Conservation (phyloP, 495 filamentous ascomycete species). For the Aspergillus olivimuriae region DNA sequence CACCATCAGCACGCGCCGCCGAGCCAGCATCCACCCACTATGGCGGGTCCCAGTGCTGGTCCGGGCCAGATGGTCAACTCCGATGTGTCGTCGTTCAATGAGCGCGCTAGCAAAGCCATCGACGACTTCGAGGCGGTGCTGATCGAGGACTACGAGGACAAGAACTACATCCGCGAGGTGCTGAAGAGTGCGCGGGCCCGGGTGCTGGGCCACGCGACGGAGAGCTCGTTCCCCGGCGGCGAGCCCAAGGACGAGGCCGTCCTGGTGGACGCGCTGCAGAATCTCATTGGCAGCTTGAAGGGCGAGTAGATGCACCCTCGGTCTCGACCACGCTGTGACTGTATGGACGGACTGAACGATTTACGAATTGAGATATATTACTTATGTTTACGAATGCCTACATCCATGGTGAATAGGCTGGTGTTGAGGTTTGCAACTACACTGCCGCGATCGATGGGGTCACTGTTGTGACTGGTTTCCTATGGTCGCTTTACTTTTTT, state of each 20-base stretch:
- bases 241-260: conserved; percentile 43
- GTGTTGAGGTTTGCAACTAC: conserved; percentile 9
- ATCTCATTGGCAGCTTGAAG: conserved; percentile 37
- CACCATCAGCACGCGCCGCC: conserved; percentile 20
- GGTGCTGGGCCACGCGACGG: conserved; percentile 32
- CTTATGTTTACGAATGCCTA: conserved; percentile 14
- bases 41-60: conserved; percentile 34
- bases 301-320: conserved; percentile 18
- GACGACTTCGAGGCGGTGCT: conserved; percentile 44
- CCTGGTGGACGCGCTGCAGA: conserved; percentile 37
- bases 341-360: conserved; percentile 13
- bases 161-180: conserved; percentile 45
- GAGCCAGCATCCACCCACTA: conserved; percentile 18
- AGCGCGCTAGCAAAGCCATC: conserved; percentile 44
- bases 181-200: conserved; percentile 45
- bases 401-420: conserved; percentile 6
- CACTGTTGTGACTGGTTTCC: not conserved
- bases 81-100: conserved; percentile 39
- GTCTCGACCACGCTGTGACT: not conserved
- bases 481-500: conserved; percentile 18
- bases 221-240: conserved; percentile 43
- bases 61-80: conserved; percentile 38
- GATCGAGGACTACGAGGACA: conserved; percentile 45
- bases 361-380: conserved; percentile 16
- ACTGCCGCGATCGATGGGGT: not conserved